A percentile compares a stretch with the other conserved stretches of the same genome.
Conservation (phyloP, 208 protist species). For the Vickermania spadyakhi region DNA sequence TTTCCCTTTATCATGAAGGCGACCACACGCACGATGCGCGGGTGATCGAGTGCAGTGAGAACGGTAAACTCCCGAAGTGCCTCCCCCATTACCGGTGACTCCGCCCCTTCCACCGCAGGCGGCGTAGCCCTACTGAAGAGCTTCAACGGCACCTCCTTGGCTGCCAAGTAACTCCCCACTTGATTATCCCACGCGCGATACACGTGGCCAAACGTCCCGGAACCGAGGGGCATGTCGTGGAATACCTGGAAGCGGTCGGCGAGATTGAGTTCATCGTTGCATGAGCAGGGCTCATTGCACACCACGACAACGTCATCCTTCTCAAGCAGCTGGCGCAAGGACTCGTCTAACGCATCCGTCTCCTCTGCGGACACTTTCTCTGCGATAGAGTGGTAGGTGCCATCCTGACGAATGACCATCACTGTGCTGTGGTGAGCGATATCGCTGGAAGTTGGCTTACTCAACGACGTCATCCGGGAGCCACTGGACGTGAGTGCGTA, state of each 20-base stretch:
- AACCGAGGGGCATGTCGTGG: constrained; percentile 21
- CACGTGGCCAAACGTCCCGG: constrained; percentile 41
- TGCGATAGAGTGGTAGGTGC: not conserved
- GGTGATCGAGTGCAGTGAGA: constrained; percentile 45
- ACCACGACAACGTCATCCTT: constrained; percentile 49
- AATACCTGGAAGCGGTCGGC: constrained; percentile 43
- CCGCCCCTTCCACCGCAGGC: constrained; percentile 7
- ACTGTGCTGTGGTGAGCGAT: not conserved
- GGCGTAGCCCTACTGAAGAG: constrained; percentile 20
- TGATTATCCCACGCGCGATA: constrained; percentile 54
- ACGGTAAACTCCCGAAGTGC: constrained; percentile 60
- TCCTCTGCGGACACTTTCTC: constrained; percentile 2
- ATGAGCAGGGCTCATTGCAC: constrained; percentile 38
- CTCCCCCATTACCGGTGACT: constrained; percentile 11
- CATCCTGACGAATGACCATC: not conserved
- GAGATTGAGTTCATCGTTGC: constrained; percentile 30
- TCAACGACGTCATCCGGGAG: too few relatives aligned
- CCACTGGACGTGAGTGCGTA: too few relatives aligned
- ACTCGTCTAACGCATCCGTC: not conserved
- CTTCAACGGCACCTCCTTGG: constrained; percentile 39
- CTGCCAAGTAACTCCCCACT: constrained; percentile 43
- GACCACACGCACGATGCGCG: constrained; percentile 58
- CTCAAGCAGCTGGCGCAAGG: constrained; percentile 28
- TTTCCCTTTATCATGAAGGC: constrained; percentile 41
- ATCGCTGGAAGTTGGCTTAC: too few relatives aligned